Conservation (phyloP, 2,329 filamentous ascomycete species). For the Colletotrichum nymphaeae region DNA sequence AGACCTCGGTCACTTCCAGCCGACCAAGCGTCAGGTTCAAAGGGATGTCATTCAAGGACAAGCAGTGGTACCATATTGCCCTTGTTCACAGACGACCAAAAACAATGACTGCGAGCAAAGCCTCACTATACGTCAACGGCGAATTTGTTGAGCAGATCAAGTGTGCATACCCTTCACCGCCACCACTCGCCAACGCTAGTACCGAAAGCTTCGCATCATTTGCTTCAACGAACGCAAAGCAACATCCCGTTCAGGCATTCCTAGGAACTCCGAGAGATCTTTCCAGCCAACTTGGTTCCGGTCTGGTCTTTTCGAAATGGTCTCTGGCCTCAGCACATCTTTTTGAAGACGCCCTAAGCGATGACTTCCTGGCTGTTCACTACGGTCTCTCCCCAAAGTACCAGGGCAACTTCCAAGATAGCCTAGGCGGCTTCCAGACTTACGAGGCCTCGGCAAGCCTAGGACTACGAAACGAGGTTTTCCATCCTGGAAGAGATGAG, state of each 20-base stretch:
- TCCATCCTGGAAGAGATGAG: constrained; percentile 90
- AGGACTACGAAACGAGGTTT: constrained; percentile 89
- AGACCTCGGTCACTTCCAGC: constrained; percentile 89
- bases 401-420: constrained; percentile 96
- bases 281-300: constrained; percentile 78
- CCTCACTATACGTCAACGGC: constrained; percentile 90
- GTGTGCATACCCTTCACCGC: constrained; percentile 85
- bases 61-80: constrained; percentile 92
- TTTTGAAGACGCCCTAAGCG: constrained; percentile 87
- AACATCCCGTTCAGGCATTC: constrained; percentile 87
- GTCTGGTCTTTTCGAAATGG: constrained; percentile 82
- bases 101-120: constrained; percentile 80
- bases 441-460: constrained; percentile 93
- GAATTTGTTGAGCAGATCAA: constrained; percentile 94
- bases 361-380: constrained; percentile 92
- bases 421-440: constrained; percentile 94
- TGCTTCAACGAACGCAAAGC: constrained; percentile 66
- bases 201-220: constrained; percentile 79
- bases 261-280: constrained; percentile 92
- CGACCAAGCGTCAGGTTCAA: constrained; percentile 95
- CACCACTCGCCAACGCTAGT: constrained; percentile 71
- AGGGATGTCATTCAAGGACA: constrained; percentile 78
- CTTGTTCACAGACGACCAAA: constrained; percentile 86
- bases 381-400: constrained; percentile 91
- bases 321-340: constrained; percentile 91